These are phyloP conservation scores for Colletotrichum limetticola DNA, from an alignment of 2,329 filamentous ascomycete species.

Conservation along the genomic window DNA sequence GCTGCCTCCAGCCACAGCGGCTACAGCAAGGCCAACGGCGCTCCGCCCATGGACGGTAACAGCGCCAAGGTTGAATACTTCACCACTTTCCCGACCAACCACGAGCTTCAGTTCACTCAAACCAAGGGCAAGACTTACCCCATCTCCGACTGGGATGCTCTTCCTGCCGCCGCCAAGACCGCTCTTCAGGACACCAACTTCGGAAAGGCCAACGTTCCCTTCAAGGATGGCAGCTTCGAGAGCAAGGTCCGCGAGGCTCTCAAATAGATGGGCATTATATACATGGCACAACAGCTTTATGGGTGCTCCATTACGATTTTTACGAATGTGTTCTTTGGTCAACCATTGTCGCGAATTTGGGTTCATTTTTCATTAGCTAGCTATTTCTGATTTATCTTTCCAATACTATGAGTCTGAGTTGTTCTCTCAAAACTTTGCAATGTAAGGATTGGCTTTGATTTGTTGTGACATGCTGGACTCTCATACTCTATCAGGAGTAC, in stretches of 20 bases:
- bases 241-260: slow-evolving; percentile 1
- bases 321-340: neutral
- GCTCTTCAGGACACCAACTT: slow-evolving; percentile 52
- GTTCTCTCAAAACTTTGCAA: neutral
- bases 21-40: slow-evolving; percentile 41
- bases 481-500: neutral
- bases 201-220: slow-evolving; percentile 52
- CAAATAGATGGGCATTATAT: neutral
- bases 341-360: neutral
- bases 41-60: slow-evolving; percentile 36
- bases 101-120: slow-evolving; percentile 48
- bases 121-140: slow-evolving; percentile 50
- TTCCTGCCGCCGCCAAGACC: slow-evolving; percentile 46
- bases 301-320: neutral
- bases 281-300: neutral
- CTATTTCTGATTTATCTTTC: neutral
- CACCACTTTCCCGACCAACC: slow-evolving; percentile 45
- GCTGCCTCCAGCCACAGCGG: slow-evolving; percentile 50
- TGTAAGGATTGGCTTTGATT: too few species aligned
- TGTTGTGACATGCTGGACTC: neutral
- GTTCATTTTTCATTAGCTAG: neutral
- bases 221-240: slow-evolving; percentile 45
- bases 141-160: slow-evolving; percentile 54
- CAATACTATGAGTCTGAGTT: neutral
- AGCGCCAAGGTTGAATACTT: slow-evolving; percentile 46